Evolutionary conservation across 768 basidiomycete species (phyloP), one percentile per base, ranked within the genome.

Genomic region (Tricholoma furcatifolium): DNA sequence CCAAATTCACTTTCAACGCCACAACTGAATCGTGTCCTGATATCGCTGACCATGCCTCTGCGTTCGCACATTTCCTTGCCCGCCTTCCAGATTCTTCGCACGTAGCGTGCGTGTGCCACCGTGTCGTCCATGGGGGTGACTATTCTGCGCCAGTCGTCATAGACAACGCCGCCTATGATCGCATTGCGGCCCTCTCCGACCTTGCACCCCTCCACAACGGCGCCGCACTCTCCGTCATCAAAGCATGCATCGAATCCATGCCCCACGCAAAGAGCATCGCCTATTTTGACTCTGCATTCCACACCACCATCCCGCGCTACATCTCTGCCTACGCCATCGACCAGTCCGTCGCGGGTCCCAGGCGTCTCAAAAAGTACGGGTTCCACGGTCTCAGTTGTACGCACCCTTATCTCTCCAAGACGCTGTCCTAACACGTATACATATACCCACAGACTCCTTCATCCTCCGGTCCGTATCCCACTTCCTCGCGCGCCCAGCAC

Each of bases 251-350:
- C 15, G 64, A 77, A 4, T 71, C 72, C 1, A 74, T 96, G 15
- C 87, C 90, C 0, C 63, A 82, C 11, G 80, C 93, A 17, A 77
- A 74, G 27, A 89, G 88, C 0, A 78, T 95, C 45, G 88, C 93
- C 0, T 90, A 87, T 62, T 97, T 96, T 64, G 93, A 97, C 67
- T 91, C 92, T 0, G 78, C 89, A 4, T 93, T 93, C 70, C 91
- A 96, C 68, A 77, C 76, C 43, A 78, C 88, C 9, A 79, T 98
- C 14, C 91, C 91, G 0, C 60, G 69, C 4, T 85, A 93, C 62
- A 83, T 94, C 49, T 80, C 87, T 35, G 87, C 82, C 47, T 95
- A 93, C 63, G 83, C 92, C 0, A 85, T 96, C 47, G 72, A 87
- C 56, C 87, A 80, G 59, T 63, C 70, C 8, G 70, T 87, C 40